Evolutionary conservation across 805 yeast species (phyloP).

Genomic region (Monosporozyma solicola): DNA sequence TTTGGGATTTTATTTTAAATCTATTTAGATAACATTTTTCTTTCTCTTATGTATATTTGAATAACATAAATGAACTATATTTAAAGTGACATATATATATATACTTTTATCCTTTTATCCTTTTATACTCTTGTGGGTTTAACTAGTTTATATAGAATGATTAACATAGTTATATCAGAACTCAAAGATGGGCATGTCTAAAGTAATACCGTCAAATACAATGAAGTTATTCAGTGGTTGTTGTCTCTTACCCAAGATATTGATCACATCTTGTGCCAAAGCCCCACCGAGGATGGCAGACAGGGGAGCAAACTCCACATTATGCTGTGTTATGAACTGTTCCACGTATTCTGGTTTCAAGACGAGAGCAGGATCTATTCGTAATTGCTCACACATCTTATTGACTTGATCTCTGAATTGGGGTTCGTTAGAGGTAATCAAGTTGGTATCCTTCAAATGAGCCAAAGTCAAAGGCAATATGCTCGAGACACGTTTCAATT

Average conservation of each 20-base stretch:
- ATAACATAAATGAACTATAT: not conserved
- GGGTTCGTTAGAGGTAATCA: slow-evolving; percentile 13
- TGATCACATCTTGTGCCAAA: slow-evolving; percentile 83
- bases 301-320: slow-evolving; percentile 68
- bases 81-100: not conserved
- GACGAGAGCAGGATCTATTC: slow-evolving; percentile 37
- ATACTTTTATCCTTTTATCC: not conserved
- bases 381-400: slow-evolving; percentile 29
- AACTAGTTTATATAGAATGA: too few species aligned
- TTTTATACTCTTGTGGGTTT: too few species aligned
- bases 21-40: not conserved
- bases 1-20: not conserved
- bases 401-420: slow-evolving; percentile 7
- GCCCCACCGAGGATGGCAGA: slow-evolving; percentile 87
- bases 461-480: slow-evolving; percentile 50
- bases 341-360: slow-evolving; percentile 33
- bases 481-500: slow-evolving; percentile 22
- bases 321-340: slow-evolving; percentile 38
- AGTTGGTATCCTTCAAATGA: not conserved
- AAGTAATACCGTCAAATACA: slow-evolving; percentile 60
- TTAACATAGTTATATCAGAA: slow-evolving; percentile 8
- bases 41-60: not conserved
- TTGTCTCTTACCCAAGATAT: slow-evolving; percentile 65
- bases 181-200: slow-evolving; percentile 70
- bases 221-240: slow-evolving; percentile 76